A percentile compares a stretch with the other conserved stretches of the same genome.
phyloP scores from a whole-genome alignment of 2,329 filamentous ascomycete genomes.

The Colletotrichum ledebouriae region DNA sequence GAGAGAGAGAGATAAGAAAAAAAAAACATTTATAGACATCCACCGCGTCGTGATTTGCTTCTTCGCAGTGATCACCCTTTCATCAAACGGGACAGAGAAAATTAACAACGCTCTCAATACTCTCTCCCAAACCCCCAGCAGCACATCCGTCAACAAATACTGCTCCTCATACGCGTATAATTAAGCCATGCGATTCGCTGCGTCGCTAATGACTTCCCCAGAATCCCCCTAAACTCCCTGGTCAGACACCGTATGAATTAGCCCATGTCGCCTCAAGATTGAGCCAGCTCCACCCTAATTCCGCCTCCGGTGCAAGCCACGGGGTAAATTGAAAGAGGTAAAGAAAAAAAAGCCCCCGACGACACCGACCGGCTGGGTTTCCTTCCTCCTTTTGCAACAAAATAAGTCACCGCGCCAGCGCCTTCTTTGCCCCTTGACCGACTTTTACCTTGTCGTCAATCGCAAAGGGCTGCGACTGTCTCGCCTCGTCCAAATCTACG shows the following conservation, averaged over 20 bases:
- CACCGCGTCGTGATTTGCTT: neutral
- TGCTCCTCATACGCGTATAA: constrained; percentile 17
- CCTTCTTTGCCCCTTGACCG: constrained; percentile 8
- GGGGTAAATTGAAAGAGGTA: constrained; percentile 30
- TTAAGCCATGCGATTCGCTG: constrained; percentile 11
- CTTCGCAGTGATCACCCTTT: constrained; percentile 18
- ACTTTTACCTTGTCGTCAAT: constrained; percentile 23
- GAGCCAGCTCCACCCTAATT: constrained; percentile 34
- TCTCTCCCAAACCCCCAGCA: constrained; percentile 3
- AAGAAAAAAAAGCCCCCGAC: constrained; percentile 38
- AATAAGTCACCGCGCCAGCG: constrained; percentile 10
- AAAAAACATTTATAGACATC: neutral
- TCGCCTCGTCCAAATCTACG: neutral
- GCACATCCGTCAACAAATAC: neutral
- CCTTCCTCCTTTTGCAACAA: neutral
- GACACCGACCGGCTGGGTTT: constrained; percentile 24
- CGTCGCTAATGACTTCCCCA: constrained; percentile 4
- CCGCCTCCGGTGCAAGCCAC: constrained; percentile 37
- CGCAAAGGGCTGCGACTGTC: constrained; percentile 6
- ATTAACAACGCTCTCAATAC: neutral
- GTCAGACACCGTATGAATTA: constrained; percentile 26
- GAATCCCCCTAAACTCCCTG: constrained; percentile 7
- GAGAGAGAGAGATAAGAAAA: neutral
- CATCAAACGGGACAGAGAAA: constrained; percentile 1
- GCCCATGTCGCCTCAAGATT: constrained; percentile 28